These are phyloP conservation scores for Leptographium lundbergii DNA, from an alignment of 2,329 filamentous ascomycete species.

Conservation along the genomic window DNA sequence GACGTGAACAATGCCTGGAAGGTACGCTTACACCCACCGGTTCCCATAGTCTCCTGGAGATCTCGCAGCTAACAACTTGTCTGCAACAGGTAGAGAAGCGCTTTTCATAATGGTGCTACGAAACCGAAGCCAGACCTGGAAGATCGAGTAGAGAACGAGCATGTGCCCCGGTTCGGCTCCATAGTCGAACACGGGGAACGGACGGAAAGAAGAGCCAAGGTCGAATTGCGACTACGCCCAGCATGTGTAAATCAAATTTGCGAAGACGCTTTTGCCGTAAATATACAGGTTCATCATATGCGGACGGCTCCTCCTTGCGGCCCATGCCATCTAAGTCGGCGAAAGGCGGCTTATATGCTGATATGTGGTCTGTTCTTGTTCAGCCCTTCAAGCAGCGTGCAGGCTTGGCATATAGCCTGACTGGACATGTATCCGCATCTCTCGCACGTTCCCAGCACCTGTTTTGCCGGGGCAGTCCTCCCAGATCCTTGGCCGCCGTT, in stretches of 20 bases:
- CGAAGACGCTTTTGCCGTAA: neutral
- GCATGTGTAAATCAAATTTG: neutral
- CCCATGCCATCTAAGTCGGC: constrained; percentile 6
- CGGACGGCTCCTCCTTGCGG: neutral
- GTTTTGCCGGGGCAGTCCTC: constrained; percentile 32
- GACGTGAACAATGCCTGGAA: constrained; percentile 53
- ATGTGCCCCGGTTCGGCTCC: neutral
- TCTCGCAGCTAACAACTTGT: constrained; percentile 7
- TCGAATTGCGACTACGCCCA: neutral
- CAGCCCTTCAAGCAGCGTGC: constrained; percentile 73
- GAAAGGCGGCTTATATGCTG: constrained; percentile 26
- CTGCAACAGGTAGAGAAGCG: constrained; percentile 37
- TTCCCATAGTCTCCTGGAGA: neutral
- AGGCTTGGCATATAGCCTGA: constrained; percentile 88
- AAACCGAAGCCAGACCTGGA: constrained; percentile 1
- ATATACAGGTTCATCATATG: neutral
- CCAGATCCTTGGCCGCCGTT: constrained; percentile 11
- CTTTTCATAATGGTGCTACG: constrained; percentile 25
- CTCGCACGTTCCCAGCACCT: constrained; percentile 71
- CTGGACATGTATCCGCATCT: constrained; percentile 93
- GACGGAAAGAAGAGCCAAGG: neutral
- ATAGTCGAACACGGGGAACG: neutral
- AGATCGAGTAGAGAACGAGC: neutral
- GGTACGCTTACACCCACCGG: constrained; percentile 26
- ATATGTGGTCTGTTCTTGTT: constrained; percentile 65